Percentiles rank a stretch among this genome's conserved stretches.
These are phyloP conservation scores for Podochytrium sp. DNA, from an alignment of 192 early-diverging fungal genomes.

Conservation along the genomic window DNA sequence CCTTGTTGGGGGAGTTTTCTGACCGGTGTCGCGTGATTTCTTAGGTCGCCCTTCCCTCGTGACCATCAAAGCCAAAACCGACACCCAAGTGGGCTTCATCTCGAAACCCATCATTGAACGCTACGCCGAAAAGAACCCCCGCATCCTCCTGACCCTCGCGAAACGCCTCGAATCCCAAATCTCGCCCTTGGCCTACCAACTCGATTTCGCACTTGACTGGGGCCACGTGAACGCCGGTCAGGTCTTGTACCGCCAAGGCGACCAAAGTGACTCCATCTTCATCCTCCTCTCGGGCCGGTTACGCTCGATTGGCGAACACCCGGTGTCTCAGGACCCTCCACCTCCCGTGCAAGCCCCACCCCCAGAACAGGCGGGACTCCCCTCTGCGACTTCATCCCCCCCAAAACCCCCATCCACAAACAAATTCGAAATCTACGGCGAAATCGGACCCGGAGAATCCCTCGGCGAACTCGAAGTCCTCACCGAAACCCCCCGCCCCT, in stretches of 20 bases:
- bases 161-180: constrained; percentile 81
- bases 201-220: constrained; percentile 84
- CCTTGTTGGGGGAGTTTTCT: constrained; percentile 88
- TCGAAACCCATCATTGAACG: constrained; percentile 82
- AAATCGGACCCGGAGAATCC: constrained; percentile 94
- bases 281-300: constrained; percentile 93
- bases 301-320: constrained; percentile 76
- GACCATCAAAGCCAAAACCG: constrained; percentile 77
- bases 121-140: constrained; percentile 84
- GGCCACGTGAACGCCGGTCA: constrained; percentile 92
- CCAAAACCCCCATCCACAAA: constrained; percentile 4
- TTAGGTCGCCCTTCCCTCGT: constrained; percentile 84
- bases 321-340: constrained; percentile 21
- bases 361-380: neutral
- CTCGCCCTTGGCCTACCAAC: constrained; percentile 74
- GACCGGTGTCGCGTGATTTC: constrained; percentile 75
- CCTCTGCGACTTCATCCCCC: neutral
- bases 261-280: constrained; percentile 85
- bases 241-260: constrained; percentile 86
- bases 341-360: neutral
- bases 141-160: constrained; percentile 81
- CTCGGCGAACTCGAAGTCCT: constrained; percentile 95
- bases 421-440: constrained; percentile 77
- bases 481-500: constrained; percentile 70
- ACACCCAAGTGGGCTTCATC: constrained; percentile 85